Percentiles rank a stretch among this genome's conserved stretches.
These are phyloP conservation scores for Casuarina equisetifolia DNA, from an alignment of 306 rosid genomes.

Conservation along the genomic window DNA sequence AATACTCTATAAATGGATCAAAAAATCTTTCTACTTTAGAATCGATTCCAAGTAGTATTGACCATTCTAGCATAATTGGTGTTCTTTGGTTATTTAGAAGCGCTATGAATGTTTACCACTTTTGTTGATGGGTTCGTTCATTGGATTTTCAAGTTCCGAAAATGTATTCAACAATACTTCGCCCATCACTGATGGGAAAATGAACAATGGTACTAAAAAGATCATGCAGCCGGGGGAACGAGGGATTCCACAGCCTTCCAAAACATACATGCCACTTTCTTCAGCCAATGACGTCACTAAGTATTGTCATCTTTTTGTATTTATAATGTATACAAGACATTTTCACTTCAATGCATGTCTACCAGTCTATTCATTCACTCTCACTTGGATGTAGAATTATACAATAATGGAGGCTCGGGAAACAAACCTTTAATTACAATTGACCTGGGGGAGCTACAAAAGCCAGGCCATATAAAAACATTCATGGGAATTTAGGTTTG, in stretches of 20 bases:
- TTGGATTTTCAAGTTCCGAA: too few species aligned
- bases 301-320: neutral
- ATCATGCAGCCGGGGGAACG: neutral
- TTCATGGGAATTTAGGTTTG: conserved; percentile 78
- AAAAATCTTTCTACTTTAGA: too few species aligned
- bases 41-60: too few species aligned
- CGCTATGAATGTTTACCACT: too few species aligned
- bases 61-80: too few species aligned
- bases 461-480: conserved; percentile 40
- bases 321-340: conserved; percentile 21
- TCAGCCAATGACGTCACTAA: neutral
- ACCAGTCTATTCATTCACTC: conserved; percentile 35
- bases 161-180: too few species aligned
- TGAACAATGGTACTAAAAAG: neutral
- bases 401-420: conserved; percentile 42
- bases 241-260: neutral
- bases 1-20: too few species aligned
- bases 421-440: conserved; percentile 66
- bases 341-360: conserved; percentile 40
- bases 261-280: neutral
- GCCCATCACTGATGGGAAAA: neutral
- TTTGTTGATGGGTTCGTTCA: too few species aligned
- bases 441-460: conserved; percentile 50
- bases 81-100: too few species aligned
- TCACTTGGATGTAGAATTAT: conserved; percentile 35